Base-by-base conservation (phyloP, 495 filamentous ascomycete species). In the Aspergillus hancockii region DNA sequence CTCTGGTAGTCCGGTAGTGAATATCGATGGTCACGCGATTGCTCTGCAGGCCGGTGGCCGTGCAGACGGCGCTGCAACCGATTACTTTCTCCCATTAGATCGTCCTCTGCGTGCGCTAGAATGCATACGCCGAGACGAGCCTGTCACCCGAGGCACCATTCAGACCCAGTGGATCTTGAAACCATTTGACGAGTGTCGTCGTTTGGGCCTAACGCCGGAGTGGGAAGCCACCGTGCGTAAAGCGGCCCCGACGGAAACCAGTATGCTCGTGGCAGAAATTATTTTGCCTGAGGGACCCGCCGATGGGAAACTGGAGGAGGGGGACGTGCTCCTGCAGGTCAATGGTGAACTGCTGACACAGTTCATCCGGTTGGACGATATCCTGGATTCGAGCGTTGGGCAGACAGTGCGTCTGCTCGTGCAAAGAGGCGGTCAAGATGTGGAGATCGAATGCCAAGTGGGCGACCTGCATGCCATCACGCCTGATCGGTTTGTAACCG, bases 121-220 rank as follows among this genome's bases (percentile, higher is more conserved):
- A 69, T 96, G 92, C 69, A 89, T 99, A 50, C 89, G 86, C 66
- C 81, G 86, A 54, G 86, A 83, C 25, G 81, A 84, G 60, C 85
- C 85, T 8, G 85, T 99, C 51, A 85, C 88, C 34, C 81, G 94
- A 62, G 94, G 94, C 31, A 96, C 93, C n/a, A 97, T 99, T 47
- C 94, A 99, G 67, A 93, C 90, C 36, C 95, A 98, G 71, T 99
- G 96, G 88, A 80, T 97, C 13, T 83, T 97, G 55, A 97, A 96
- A 69, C 92, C 94, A 0, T 99, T 99, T 66, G 94, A 99, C 66
- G 94, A 99, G 71, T 98, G 95, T 72, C 88, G 93, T 36, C 85
- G 94, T 61, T 80, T 99, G 6, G 94, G 94, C 16, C 79, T 99
- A 54, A 88, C 83, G 2, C 81, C 90, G 0, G 84, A 93, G 59